Evolutionary conservation across 495 filamentous ascomycete genomes (phyloP).

Genomic region (Copromyces sp.): DNA sequence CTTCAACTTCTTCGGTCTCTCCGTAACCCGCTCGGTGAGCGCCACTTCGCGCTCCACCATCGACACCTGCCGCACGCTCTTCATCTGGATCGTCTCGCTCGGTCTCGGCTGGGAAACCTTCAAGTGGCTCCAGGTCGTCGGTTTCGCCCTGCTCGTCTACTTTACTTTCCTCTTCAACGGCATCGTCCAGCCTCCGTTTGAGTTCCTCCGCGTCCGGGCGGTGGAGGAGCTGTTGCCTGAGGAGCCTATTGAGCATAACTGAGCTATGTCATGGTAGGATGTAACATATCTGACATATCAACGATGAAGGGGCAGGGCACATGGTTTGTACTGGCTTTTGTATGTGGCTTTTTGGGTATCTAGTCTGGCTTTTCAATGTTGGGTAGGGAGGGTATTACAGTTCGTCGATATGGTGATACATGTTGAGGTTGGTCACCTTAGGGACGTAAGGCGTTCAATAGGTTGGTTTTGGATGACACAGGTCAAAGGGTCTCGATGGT

Average conservation of each 20-base stretch:
- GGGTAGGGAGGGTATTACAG: not conserved
- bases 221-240: constrained; percentile 69
- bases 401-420: not conserved
- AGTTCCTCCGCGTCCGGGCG: constrained; percentile 41
- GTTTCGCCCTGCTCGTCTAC: constrained; percentile 85
- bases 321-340: not conserved
- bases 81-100: constrained; percentile 95
- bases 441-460: not conserved
- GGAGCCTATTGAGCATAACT: constrained; percentile 71
- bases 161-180: constrained; percentile 97
- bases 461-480: not conserved
- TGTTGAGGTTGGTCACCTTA: not conserved
- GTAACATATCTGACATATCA: not conserved
- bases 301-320: not conserved
- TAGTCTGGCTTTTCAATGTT: not conserved
- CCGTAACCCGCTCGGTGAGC: constrained; percentile 76
- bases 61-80: constrained; percentile 92
- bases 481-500: not conserved
- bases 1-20: constrained; percentile 97
- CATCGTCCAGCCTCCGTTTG: constrained; percentile 68
- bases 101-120: constrained; percentile 94
- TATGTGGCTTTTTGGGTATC: not conserved
- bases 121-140: constrained; percentile 91
- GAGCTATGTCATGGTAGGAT: constrained; percentile 1
- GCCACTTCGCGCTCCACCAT: constrained; percentile 92